These are phyloP conservation scores for Brassica incana DNA, from an alignment of 345 rosid species.

Conservation along the genomic window DNA sequence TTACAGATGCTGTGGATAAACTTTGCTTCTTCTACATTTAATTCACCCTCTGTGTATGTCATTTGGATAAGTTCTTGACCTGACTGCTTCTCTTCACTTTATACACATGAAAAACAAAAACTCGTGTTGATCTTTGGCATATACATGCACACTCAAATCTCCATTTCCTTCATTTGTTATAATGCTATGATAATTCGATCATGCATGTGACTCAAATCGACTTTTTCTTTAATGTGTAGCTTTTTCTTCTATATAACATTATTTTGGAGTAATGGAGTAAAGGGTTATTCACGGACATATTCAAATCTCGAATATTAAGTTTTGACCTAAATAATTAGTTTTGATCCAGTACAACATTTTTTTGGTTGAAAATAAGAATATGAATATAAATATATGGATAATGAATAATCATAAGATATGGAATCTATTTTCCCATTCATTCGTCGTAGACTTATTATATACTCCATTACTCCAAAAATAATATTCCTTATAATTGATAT, in stretches of 20 bases:
- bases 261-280: conserved; percentile 23
- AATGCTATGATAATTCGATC: not conserved
- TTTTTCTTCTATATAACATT: not conserved
- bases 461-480: too few species aligned
- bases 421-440: conserved; percentile 16
- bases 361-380: not conserved
- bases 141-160: not conserved
- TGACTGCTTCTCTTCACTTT: conserved; percentile 1
- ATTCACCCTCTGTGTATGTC: conserved; percentile 20
- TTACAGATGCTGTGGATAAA: conserved; percentile 32
- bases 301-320: conserved; percentile 16
- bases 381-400: not conserved
- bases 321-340: not conserved
- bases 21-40: conserved; percentile 28
- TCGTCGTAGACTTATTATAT: conserved; percentile 1
- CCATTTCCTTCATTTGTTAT: conserved; percentile 1
- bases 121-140: conserved; percentile 19
- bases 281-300: conserved; percentile 29
- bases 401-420: not conserved
- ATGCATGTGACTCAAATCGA: conserved; percentile 24
- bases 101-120: not conserved
- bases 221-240: conserved; percentile 15
- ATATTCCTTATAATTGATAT: too few species aligned
- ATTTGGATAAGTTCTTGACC: conserved; percentile 37
- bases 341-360: not conserved